Conservation (phyloP, 345 rosid species). For the Eucalyptus regnans region DNA sequence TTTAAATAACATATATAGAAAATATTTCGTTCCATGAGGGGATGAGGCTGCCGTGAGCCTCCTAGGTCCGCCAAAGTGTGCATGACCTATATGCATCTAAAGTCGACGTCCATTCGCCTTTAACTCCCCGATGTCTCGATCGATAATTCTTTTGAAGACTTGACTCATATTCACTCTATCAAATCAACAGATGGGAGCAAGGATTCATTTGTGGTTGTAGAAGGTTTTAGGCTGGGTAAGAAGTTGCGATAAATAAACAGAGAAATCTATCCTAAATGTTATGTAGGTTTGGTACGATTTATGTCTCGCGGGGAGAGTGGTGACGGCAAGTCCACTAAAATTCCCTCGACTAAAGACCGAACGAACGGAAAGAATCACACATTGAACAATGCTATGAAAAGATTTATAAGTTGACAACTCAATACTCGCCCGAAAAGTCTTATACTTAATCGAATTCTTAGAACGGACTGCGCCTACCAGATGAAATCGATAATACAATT, state of each 20-base stretch:
- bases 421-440: background rate
- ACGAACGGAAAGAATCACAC: background rate
- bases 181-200: background rate
- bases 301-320: accelerated
- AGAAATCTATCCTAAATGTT: background rate
- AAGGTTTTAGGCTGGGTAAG: background rate
- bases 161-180: background rate
- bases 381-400: background rate
- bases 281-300: background rate
- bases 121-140: background rate
- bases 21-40: too few relatives aligned
- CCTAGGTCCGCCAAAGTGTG: too few relatives aligned
- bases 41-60: too few relatives aligned
- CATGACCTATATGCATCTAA: too few relatives aligned
- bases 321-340: background rate
- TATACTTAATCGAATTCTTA: background rate
- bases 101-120: background rate
- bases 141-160: background rate
- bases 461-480: background rate
- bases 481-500: background rate
- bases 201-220: background rate
- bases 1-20: too few relatives aligned
- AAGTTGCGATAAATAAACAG: background rate
- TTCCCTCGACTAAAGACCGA: background rate
- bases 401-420: background rate